phyloP scores from a whole-genome alignment of 257 asterid genomes.

The Gentiana macrophylla region DNA sequence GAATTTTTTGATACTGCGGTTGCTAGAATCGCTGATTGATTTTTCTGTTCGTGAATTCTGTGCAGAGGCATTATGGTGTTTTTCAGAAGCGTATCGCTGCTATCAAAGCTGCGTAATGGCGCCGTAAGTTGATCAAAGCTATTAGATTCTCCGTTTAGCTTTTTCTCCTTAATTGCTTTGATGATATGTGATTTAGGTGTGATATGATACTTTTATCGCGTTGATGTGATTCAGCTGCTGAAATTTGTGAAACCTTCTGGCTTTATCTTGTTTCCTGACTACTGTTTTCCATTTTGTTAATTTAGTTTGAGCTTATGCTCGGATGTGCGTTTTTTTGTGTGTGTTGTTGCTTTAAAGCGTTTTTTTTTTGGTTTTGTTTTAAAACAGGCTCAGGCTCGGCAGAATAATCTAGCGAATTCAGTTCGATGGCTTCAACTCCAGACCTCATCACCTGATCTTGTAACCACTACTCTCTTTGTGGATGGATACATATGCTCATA shows the following conservation, averaged over 20 bases:
- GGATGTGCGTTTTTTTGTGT: background rate
- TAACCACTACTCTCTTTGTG: constrained; percentile 8
- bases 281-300: background rate
- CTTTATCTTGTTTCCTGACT: background rate
- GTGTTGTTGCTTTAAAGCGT: background rate
- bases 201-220: background rate
- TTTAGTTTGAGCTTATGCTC: background rate
- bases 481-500: background rate
- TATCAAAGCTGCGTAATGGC: constrained; percentile 26
- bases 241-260: background rate
- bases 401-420: constrained; percentile 41
- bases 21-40: no score
- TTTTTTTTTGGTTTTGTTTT: background rate
- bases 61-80: constrained; percentile 18
- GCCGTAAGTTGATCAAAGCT: constrained; percentile 18
- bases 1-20: no score
- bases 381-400: constrained; percentile 36
- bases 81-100: constrained; percentile 15
- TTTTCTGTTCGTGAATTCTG: background rate
- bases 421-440: constrained; percentile 92
- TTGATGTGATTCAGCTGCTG: background rate
- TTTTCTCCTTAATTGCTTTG: no score
- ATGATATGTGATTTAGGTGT: no score
- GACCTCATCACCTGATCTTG: constrained; percentile 65
- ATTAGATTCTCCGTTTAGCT: background rate